Evolutionary conservation across 257 asterid species (phyloP), one percentile per base, ranked within the genome.

Genomic region (Salvia hispanica): DNA sequence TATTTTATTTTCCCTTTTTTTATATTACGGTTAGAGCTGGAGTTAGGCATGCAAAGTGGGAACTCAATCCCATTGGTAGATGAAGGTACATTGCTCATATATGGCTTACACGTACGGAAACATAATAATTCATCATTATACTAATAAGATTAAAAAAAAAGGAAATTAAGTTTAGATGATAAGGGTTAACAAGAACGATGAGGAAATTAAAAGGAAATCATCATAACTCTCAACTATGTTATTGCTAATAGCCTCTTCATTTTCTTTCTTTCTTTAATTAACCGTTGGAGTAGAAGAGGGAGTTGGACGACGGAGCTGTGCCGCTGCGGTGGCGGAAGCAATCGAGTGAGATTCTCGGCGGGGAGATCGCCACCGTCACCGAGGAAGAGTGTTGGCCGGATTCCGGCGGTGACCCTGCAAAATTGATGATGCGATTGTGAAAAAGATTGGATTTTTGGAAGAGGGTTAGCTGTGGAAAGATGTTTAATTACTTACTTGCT

Each of bases 311-410:
- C 2, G 96, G 92, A 80, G 40, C 81, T 62, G 88, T 64, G 53
- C 78, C 77, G 4, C 70, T 75, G 10, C 70, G 71, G 58, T 82
- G 89, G 34, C 87, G 80, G 52, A 85, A 86, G 64, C 87, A 85
- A 33, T 94, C 99, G 39, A 91, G 71, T 18, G 96, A 86, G 21
- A 85, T 88, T 52, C 85, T 77, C n/a, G 95, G 96, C 13, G 96
- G 92, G 5, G 99, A 88, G 14, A 86, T 44, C 0, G 97, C 95
- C 15, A 84, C 76, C 3, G 95, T 90, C 63, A 93, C 92, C 0
- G 93, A 79, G 5, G 97, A 88, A 0, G 95, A 82, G 56, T 82
- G 84, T 0, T 74, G 86, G 66, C 88, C 92, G 0, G 96, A 88
- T 50, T 88, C 96, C n/a, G 88, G 84, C 13, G 94, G 96, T 6